Conservation (phyloP, 306 rosid genomes). For the Casuarina cunninghamiana region DNA sequence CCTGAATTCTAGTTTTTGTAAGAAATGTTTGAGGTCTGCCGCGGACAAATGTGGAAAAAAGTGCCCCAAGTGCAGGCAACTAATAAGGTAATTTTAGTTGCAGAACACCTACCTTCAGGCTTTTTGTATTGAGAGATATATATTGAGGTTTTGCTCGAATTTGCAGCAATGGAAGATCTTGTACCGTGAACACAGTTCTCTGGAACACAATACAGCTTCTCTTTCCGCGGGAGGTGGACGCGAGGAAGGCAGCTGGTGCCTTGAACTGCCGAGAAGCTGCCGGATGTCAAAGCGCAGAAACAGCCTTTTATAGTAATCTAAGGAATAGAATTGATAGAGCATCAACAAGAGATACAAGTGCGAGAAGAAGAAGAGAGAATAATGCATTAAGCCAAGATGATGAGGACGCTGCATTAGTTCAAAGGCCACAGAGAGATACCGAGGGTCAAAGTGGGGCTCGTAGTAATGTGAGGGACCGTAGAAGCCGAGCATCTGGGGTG, state of each 20-base stretch:
- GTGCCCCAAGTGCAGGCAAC: slow-evolving; percentile 94
- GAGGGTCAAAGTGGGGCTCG: slow-evolving; percentile 25
- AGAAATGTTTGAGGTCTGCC: slow-evolving; percentile 78
- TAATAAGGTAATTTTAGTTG: slow-evolving; percentile 54
- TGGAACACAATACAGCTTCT: slow-evolving; percentile 97
- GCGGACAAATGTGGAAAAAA: slow-evolving; percentile 91
- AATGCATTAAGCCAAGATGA: slow-evolving; percentile 17
- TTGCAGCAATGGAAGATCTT: slow-evolving; percentile 83
- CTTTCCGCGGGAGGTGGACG: slow-evolving; percentile 84
- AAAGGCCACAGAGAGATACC: slow-evolving; percentile 28
- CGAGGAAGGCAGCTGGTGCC: slow-evolving; percentile 58
- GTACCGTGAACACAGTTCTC: slow-evolving; percentile 90
- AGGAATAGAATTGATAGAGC: slow-evolving; percentile 38
- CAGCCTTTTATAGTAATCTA: slow-evolving; percentile 38
- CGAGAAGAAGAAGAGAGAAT: slow-evolving; percentile 27
- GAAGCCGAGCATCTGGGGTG: slow-evolving; percentile 16
- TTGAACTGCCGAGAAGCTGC: slow-evolving; percentile 38
- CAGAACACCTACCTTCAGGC: neutral
- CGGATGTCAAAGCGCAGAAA: slow-evolving; percentile 36
- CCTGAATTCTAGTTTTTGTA: slow-evolving; percentile 66
- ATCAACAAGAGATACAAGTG: slow-evolving; percentile 36
- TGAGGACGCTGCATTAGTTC: slow-evolving; percentile 38
- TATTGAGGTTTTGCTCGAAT: neutral
- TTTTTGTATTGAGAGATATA: neutral
- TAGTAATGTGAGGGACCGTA: slow-evolving; percentile 20